Evolutionary conservation across 805 yeast species (phyloP), one percentile per base, ranked within the genome.

Genomic region (Candida jianshihensis): DNA sequence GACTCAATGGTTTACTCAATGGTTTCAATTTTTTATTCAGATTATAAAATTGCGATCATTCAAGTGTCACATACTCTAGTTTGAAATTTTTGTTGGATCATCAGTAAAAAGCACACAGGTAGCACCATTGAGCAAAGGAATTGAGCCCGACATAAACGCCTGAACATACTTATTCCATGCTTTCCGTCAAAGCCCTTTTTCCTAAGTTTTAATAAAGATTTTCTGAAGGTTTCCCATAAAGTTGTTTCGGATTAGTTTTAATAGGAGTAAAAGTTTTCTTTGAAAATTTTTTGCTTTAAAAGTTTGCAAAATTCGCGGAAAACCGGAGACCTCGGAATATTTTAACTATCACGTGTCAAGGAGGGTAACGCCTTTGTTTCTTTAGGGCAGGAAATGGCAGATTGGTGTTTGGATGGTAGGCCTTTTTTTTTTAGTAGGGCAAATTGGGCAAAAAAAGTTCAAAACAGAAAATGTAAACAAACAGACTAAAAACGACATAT

Each of bases 51-150:
- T 71, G 53, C 62, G 75, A 71, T 73, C 79, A 73, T 64, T 49
- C 63, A 46, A 43, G 43, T 50, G 68, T 74, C 81, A 75, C 71
- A 75, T 66, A 75, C 81, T 75, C 81, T 75, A 75, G 81, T 75
- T 75, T 75, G 80, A 57, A 48, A 39, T 30, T 66, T 64, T 53
- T 35, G 41, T 49, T 51, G 42, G 50, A 47, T 53, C 56, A 51
- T 51, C 56, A 51, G 34, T 39, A 26, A 26, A 12, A 26, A n/a
- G n/a, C n/a, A n/a, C n/a, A n/a, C n/a, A n/a, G n/a, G n/a, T n/a
- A n/a, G n/a, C n/a, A n/a, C 11, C 18, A 24, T 24, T 24, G 26
- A 24, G 22, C 22, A 7, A 7, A 35, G n/a, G 5, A 26, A 30
- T 20, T 20, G 22, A 20, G 22, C 7, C 10, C 10, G 10, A 10